Base-by-base conservation (phyloP, 768 basidiomycete genomes). In the Hemileccinum impolitum region DNA sequence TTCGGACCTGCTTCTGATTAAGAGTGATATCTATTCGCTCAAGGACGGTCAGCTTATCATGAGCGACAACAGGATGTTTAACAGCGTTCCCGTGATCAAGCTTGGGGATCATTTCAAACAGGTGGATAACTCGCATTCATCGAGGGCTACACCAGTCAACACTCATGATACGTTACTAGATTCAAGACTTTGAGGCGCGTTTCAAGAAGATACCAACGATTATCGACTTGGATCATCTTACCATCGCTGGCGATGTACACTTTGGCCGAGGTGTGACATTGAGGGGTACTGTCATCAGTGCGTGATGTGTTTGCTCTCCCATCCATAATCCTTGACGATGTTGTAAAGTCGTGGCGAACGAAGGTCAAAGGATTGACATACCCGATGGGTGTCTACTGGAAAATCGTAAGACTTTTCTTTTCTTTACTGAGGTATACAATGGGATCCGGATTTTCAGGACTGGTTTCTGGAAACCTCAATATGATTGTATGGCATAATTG, bases 61-160 rank as follows among this genome's bases (percentile, higher is more conserved):
- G 76, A 91, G 87, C 64, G 81, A 81, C 53, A 75, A 79, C 34
- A 73, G 90, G 57, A 87, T 91, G 84, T 93, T 94, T 62, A 81
- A 79, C 61, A 87, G 81, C 17, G 85, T 90, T 23, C 95, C 94
- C n/a, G 92, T 95, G 42, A 90, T 97, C 78, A 96, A 96, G 75
- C 81, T 96, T 42, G 93, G 94, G 39, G 91, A 94, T 68, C 88
- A 90, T 67, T 96, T 98, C 82, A 96, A 94, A 79, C 94, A 91
- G 81, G 88, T 90, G 47, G 40, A 15, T 19, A 36, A n/a, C 23
- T 11, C 7, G 4, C 10, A 34, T 51, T 23, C 26, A 12, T 45
- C n/a, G 34, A 35, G 46, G 19, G 28, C 9, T 17, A 40, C 17
- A 14, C 41, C 31, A 19, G 13, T 23, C 25, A 39, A 25, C 13